phyloP scores from a whole-genome alignment of 441 rosid genomes.

The Arabidopsis hybrid region DNA sequence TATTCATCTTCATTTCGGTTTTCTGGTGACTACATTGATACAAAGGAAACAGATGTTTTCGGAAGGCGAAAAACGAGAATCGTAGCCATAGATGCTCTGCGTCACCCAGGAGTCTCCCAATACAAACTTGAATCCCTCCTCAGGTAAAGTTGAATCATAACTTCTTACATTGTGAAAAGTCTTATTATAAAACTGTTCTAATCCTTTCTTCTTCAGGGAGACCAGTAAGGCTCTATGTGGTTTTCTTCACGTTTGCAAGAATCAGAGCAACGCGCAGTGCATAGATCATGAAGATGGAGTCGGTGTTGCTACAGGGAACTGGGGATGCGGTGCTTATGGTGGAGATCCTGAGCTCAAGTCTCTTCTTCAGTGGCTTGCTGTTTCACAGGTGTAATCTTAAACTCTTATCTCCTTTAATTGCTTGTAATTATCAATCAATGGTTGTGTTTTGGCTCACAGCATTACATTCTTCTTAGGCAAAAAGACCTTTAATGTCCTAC shows the following conservation, averaged over 20 bases:
- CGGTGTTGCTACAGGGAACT: constrained; percentile 88
- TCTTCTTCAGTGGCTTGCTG: constrained; percentile 92
- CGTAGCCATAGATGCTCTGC: constrained; percentile 81
- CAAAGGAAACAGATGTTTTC: constrained; percentile 54
- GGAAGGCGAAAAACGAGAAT: constrained; percentile 74
- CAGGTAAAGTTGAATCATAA: constrained; percentile 51
- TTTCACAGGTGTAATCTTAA: constrained; percentile 68
- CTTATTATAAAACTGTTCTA: neutral
- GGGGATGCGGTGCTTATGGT: constrained; percentile 97
- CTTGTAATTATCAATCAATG: neutral
- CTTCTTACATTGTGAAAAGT: neutral
- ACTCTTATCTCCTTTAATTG: neutral
- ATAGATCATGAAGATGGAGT: constrained; percentile 50
- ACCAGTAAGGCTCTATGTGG: constrained; percentile 85
- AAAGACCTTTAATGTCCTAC: constrained; percentile 69
- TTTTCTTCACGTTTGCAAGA: constrained; percentile 63
- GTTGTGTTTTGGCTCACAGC: constrained; percentile 8
- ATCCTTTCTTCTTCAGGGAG: constrained; percentile 61
- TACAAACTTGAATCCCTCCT: constrained; percentile 59
- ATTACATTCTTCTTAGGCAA: constrained; percentile 56
- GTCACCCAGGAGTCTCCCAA: constrained; percentile 65
- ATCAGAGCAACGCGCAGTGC: constrained; percentile 30
- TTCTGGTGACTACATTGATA: constrained; percentile 73
- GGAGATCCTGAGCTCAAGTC: constrained; percentile 89
- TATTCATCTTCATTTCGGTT: constrained; percentile 87